Percentiles rank a stretch among this genome's conserved stretches.
These are phyloP conservation scores for Pelargonium citronellum DNA, from an alignment of 441 rosid species.

Conservation along the genomic window DNA sequence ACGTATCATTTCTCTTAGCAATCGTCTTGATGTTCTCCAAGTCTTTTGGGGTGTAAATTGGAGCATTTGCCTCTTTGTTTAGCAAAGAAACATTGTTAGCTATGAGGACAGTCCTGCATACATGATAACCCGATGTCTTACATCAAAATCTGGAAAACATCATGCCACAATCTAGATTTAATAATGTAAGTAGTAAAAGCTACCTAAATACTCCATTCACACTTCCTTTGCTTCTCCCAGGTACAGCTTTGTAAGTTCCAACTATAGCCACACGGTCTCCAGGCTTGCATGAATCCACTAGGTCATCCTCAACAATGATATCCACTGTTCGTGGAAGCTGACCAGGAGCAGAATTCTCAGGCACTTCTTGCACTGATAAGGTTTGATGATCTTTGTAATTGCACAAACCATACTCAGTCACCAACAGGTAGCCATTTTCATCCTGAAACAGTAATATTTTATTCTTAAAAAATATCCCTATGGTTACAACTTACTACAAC, in stretches of 20 bases:
- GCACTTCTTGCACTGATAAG: slow-evolving; percentile 93
- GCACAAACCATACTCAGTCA: slow-evolving; percentile 92
- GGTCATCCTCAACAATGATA: slow-evolving; percentile 87
- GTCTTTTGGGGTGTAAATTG: slow-evolving; percentile 72
- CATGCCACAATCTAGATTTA: neutral
- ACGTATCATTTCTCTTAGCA: slow-evolving; percentile 79
- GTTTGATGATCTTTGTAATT: slow-evolving; percentile 95
- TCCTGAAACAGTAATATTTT: slow-evolving; percentile 46
- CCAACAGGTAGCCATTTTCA: slow-evolving; percentile 78
- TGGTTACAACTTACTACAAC: neutral
- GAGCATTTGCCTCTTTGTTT: slow-evolving; percentile 95
- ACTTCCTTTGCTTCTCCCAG: slow-evolving; percentile 91
- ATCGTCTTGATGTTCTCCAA: slow-evolving; percentile 73
- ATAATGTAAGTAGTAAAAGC: slow-evolving; percentile 10
- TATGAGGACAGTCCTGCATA: slow-evolving; percentile 74
- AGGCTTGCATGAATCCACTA: slow-evolving; percentile 95
- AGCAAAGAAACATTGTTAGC: slow-evolving; percentile 86
- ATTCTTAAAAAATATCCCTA: slow-evolving; percentile 12
- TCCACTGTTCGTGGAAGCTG: slow-evolving; percentile 97
- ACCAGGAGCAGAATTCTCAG: slow-evolving; percentile 98
- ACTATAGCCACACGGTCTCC: slow-evolving; percentile 94
- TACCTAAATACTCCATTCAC: slow-evolving; percentile 97
- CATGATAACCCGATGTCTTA: slow-evolving; percentile 11
- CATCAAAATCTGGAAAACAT: slow-evolving; percentile 20
- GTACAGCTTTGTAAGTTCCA: slow-evolving; percentile 88